Percentiles rank a stretch among this genome's conserved stretches.
phyloP scores from a whole-genome alignment of 495 filamentous ascomycete species.

The Hypomontagnella submonticulosa region DNA sequence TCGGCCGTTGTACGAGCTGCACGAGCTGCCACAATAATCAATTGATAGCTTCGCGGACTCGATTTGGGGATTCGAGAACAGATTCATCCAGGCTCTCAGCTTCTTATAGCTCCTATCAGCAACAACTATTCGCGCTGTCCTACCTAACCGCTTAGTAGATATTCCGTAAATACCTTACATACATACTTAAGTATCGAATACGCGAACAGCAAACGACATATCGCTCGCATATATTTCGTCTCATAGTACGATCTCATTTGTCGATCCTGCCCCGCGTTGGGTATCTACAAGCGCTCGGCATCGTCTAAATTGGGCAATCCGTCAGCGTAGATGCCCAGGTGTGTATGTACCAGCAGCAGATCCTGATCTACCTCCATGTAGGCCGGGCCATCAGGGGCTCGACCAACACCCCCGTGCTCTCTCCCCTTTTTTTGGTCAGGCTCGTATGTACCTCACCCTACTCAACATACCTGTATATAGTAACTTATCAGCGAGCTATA shows the following conservation, averaged over 20 bases:
- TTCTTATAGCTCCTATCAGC: constrained; percentile 1
- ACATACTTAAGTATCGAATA: constrained; percentile 16
- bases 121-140: no score
- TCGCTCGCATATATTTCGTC: constrained; percentile 19
- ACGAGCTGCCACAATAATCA: background rate
- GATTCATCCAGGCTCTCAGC: background rate
- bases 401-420: constrained; percentile 9
- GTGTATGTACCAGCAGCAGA: background rate
- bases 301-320: constrained; percentile 42
- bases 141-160: no score
- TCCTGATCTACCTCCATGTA: constrained; percentile 15
- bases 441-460: no score
- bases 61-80: background rate
- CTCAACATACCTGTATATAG: no score
- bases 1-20: constrained; percentile 12
- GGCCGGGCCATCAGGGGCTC: constrained; percentile 11
- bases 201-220: constrained; percentile 4
- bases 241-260: constrained; percentile 21
- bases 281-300: constrained; percentile 44
- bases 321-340: background rate
- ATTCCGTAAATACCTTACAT: background rate
- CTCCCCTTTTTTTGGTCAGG: constrained; percentile 6
- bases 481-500: constrained; percentile 22
- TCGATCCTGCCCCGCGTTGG: constrained; percentile 42
- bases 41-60: no score